Base-by-base conservation (phyloP, 2,329 filamentous ascomycete genomes). In the Arthrobotrys conoides region DNA sequence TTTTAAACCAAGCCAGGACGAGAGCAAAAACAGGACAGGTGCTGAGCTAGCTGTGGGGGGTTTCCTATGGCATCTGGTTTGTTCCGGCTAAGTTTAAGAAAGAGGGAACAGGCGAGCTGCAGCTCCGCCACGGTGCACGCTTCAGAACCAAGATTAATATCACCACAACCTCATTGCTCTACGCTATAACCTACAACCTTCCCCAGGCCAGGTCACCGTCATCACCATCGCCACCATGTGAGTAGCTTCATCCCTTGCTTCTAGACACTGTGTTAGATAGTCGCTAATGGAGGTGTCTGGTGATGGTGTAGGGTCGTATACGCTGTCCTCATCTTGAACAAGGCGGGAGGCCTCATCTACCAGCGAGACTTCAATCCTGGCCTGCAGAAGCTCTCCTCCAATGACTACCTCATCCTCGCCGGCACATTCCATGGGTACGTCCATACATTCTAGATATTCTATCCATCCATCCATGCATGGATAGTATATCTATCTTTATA, bases 291-390 rank as follows among this genome's bases (percentile, higher is more conserved):
- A 12, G 27, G 27, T 30, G 5, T 44, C 12, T 44, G 44, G 44
- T 10, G 18, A 20, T 9, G 12, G 20, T 51, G 33, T 82, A 98
- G 94, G 96, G 93, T 94, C 81, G 92, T 99, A 84, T 96, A 96
- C 85, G 91, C 94, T 76, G 91, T 99, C 83, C 94, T 98, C 84
- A 92, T 99, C 84, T 97, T 99, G 87, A 98, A 97, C 88, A 99
- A 99, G 88, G 94, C 96, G 81, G 96, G 94, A 78, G 96, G 96
- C 82, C 89, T 99, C 68, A 91, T 99, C 85, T 99, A 97, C 88
- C 95, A 98, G 86, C 93, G 94, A 82, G 93, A 93, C 83, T 98
- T 99, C 85, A 91, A 94, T 83, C 90, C 95, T 51, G 92, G 90
- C 78, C 89, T 99, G 76, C 92, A 93, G 84, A 93, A 95, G 84